Conservation (phyloP, 1,284 basidiomycete species). For the Irpex sp. region DNA sequence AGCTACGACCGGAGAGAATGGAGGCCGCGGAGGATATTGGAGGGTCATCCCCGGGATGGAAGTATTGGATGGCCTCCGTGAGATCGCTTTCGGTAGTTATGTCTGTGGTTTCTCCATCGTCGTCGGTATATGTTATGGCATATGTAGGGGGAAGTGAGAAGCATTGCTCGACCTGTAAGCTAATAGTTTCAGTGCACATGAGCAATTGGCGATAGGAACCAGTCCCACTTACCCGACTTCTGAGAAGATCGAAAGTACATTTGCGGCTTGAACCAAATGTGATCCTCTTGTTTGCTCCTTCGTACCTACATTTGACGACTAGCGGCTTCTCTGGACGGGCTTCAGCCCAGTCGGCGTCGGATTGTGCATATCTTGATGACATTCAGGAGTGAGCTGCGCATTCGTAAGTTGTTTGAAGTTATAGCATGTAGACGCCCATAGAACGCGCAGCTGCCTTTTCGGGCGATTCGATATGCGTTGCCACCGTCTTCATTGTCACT, state of each 20-base stretch:
- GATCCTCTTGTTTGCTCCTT: conserved; percentile 70
- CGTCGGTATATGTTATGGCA: conserved; percentile 79
- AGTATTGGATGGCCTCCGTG: conserved; percentile 83
- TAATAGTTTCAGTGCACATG: not conserved
- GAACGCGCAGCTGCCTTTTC: not conserved
- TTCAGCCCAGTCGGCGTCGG: conserved; percentile 25
- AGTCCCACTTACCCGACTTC: conserved; percentile 51
- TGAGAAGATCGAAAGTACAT: conserved; percentile 71
- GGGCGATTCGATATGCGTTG: not conserved
- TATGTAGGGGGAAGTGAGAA: conserved; percentile 70
- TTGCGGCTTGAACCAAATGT: conserved; percentile 73
- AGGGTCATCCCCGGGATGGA: conserved; percentile 71
- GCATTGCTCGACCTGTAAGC: conserved; percentile 70
- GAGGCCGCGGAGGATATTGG: conserved; percentile 68
- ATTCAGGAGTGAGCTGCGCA: conserved; percentile 16
- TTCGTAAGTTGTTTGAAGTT: not conserved
- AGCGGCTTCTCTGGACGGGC: conserved; percentile 57
- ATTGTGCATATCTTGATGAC: conserved; percentile 27
- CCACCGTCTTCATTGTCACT: not conserved
- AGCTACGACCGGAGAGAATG: conserved; percentile 68
- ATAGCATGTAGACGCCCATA: not conserved
- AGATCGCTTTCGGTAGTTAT: conserved; percentile 74
- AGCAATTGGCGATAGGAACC: not conserved
- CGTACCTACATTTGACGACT: conserved; percentile 77
- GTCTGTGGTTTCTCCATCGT: conserved; percentile 73